Percentiles rank a stretch among this genome's conserved stretches.
phyloP scores from a whole-genome alignment of 371 early-diverging fungal species.

The Mucor lusitanicus region DNA sequence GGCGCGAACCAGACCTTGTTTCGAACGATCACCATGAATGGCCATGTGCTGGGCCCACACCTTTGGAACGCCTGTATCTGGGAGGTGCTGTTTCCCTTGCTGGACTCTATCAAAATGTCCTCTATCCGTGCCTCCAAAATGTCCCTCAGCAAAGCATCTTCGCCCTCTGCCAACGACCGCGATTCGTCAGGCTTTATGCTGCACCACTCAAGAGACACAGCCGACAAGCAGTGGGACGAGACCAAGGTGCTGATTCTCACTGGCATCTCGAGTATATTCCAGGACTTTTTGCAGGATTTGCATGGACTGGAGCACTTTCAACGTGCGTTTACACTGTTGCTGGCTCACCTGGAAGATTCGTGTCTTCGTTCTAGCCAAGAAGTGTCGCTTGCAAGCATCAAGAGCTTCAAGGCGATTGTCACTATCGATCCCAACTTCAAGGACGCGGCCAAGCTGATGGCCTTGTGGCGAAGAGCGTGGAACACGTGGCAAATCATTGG shows the following conservation, averaged over 20 bases:
- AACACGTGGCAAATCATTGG: conserved; percentile 80
- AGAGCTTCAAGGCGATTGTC: conserved; percentile 62
- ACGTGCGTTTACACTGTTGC: conserved; percentile 63
- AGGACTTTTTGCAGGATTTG: conserved; percentile 66
- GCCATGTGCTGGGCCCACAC: conserved; percentile 61
- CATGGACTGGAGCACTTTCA: conserved; percentile 63
- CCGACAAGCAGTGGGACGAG: conserved; percentile 95
- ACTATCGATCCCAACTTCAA: conserved; percentile 47
- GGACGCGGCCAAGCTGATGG: conserved; percentile 27
- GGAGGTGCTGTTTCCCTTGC: conserved; percentile 86
- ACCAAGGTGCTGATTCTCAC: conserved; percentile 83
- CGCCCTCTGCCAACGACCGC: conserved; percentile 30
- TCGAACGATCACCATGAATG: conserved; percentile 89
- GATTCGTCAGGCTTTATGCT: conserved; percentile 51
- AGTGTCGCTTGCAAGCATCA: conserved; percentile 76
- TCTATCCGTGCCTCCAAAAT: conserved; percentile 45
- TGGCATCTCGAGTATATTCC: conserved; percentile 74
- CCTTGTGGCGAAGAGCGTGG: conserved; percentile 77
- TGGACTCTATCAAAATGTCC: conserved; percentile 74
- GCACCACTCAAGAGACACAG: conserved; percentile 74
- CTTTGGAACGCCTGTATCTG: conserved; percentile 89
- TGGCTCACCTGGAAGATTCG: conserved; percentile 77
- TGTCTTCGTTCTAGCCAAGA: conserved; percentile 75
- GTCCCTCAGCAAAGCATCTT: conserved; percentile 20
- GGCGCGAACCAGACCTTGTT: conserved; percentile 95